phyloP scores from a whole-genome alignment of 2,329 filamentous ascomycete species.

The Rutstroemia sp. region DNA sequence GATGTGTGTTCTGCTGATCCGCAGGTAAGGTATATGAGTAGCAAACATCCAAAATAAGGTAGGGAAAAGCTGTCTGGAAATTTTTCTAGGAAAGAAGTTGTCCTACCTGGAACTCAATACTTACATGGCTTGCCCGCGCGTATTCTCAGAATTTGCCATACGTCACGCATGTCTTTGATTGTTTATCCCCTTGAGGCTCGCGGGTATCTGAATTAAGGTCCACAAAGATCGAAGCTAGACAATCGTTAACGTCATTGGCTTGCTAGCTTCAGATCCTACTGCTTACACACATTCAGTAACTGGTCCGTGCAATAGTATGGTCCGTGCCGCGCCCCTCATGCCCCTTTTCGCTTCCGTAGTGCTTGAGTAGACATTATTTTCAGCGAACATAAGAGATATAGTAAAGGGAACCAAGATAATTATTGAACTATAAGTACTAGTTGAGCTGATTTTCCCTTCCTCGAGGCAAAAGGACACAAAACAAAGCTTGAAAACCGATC shows the following conservation, averaged over 20 bases:
- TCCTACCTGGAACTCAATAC: background rate
- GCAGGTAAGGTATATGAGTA: background rate
- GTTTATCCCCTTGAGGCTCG: too few species aligned
- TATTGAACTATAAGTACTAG: too few species aligned
- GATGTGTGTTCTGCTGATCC: background rate
- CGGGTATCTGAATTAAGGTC: background rate
- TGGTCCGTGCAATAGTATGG: background rate
- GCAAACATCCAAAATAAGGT: slow-evolving; percentile 4
- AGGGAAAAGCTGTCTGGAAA: background rate
- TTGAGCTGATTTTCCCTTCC: too few species aligned
- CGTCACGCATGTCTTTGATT: slow-evolving; percentile 1
- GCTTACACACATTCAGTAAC: background rate
- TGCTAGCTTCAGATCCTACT: background rate
- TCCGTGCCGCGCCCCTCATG: too few species aligned
- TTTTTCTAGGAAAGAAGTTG: background rate
- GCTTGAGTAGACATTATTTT: too few species aligned
- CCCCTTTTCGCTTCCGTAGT: too few species aligned
- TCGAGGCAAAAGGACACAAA: too few species aligned
- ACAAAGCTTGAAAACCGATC: too few species aligned
- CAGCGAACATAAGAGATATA: too few species aligned
- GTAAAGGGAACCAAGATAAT: too few species aligned
- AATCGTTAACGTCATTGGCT: background rate
- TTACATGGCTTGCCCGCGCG: background rate
- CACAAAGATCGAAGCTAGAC: background rate
- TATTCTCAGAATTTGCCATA: background rate